Conservation (phyloP, 768 basidiomycete species). For the Psilocybe cubensis region DNA sequence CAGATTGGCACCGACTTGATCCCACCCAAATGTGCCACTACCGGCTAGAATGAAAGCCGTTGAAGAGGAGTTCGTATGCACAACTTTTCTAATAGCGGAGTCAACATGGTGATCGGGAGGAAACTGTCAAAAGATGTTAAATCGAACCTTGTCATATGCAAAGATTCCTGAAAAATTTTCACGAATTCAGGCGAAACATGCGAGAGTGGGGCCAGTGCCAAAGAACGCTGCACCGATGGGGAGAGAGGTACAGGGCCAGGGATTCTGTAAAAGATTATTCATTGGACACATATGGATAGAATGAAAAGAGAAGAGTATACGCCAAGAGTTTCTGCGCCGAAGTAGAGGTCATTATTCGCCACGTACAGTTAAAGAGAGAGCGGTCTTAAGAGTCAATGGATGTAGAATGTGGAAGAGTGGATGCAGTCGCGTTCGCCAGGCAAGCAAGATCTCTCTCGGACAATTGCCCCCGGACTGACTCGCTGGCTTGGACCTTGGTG, state of each 20-base stretch:
- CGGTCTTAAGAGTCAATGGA: not conserved
- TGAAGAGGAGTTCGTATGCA: conserved; percentile 62
- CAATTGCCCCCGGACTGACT: conserved; percentile 8
- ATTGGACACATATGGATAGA: not conserved
- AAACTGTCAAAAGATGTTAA: not conserved
- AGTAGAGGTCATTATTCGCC: conserved; percentile 3
- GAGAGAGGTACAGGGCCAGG: conserved; percentile 56
- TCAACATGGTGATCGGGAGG: not conserved
- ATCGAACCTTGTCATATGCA: conserved; percentile 67
- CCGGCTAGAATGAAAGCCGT: conserved; percentile 82
- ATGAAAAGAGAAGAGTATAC: not conserved
- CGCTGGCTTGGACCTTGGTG: conserved; percentile 8
- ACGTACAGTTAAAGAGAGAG: not conserved
- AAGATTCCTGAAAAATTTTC: conserved; percentile 75
- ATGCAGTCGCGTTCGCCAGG: not conserved
- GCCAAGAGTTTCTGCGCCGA: conserved; percentile 13
- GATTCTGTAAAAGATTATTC: conserved; percentile 36
- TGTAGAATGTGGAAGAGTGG: not conserved
- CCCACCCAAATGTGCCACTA: conserved; percentile 91
- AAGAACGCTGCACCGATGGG: conserved; percentile 73
- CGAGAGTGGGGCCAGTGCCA: conserved; percentile 80
- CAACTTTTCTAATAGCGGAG: conserved; percentile 52
- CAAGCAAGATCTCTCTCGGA: not conserved
- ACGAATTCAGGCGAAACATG: conserved; percentile 87
- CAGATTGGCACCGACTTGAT: conserved; percentile 86